Percentiles rank a stretch among this genome's conserved stretches.
Conservation (phyloP, 2,329 filamentous ascomycete genomes). For the Aspergillus tanneri region DNA sequence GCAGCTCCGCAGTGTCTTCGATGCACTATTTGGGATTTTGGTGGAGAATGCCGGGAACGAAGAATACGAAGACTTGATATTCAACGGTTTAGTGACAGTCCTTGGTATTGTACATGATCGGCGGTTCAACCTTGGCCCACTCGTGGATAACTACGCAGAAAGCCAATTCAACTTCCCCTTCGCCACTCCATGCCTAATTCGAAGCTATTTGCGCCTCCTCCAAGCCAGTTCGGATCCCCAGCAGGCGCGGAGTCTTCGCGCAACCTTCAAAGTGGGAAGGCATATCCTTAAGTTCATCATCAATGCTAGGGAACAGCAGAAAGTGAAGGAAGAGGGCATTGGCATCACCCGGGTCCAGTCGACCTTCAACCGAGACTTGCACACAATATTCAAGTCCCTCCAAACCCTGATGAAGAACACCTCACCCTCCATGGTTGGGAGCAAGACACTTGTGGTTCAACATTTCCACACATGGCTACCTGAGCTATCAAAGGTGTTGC, state of each 20-base stretch:
- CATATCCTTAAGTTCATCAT: slow-evolving; percentile 95
- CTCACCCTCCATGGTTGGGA: slow-evolving; percentile 83
- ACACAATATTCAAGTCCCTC: slow-evolving; percentile 83
- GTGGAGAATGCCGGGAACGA: slow-evolving; percentile 89
- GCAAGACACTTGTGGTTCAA: slow-evolving; percentile 90
- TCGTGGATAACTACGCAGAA: slow-evolving; percentile 90
- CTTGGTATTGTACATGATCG: slow-evolving; percentile 92
- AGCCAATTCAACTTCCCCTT: slow-evolving; percentile 90
- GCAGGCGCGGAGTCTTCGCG: slow-evolving; percentile 77
- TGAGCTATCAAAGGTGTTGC: slow-evolving; percentile 74
- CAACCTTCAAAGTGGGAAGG: slow-evolving; percentile 90
- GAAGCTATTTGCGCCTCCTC: slow-evolving; percentile 81
- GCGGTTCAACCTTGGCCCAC: slow-evolving; percentile 83
- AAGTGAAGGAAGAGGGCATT: slow-evolving; percentile 81
- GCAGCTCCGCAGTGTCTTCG: slow-evolving; percentile 82
- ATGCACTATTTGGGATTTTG: slow-evolving; percentile 85
- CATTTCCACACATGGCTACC: slow-evolving; percentile 98
- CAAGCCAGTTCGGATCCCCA: slow-evolving; percentile 80
- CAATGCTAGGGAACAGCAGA: slow-evolving; percentile 80
- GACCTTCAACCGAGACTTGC: slow-evolving; percentile 79
- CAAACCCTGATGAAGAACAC: slow-evolving; percentile 86
- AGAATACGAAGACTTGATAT: slow-evolving; percentile 88
- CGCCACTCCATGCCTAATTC: slow-evolving; percentile 80
- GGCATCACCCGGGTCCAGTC: slow-evolving; percentile 71
- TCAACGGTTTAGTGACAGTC: slow-evolving; percentile 84